Conservation (phyloP, 2,329 filamentous ascomycete species). For the Fusarium sp. region DNA sequence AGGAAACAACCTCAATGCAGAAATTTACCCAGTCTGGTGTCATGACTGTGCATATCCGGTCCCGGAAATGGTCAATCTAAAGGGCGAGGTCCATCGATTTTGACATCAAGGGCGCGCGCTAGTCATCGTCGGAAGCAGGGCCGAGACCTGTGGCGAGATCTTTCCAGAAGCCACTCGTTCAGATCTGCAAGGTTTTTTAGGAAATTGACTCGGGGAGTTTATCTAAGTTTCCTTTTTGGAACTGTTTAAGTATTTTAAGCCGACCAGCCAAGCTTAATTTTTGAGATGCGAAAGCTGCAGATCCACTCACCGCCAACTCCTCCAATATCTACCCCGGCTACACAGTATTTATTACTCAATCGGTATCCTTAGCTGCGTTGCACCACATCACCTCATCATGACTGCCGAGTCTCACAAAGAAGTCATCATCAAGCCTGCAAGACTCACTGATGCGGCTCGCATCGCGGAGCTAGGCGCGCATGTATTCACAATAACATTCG, state of each 20-base stretch:
- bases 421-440: slow-evolving; percentile 7
- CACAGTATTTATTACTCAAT: neutral
- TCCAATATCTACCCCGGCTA: neutral
- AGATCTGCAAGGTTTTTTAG: neutral
- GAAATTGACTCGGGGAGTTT: neutral
- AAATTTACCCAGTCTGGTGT: neutral
- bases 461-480: slow-evolving; percentile 48
- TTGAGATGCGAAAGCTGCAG: too few species aligned
- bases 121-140: neutral
- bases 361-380: neutral
- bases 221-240: neutral
- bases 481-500: slow-evolving; percentile 53
- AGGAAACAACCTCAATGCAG: neutral
- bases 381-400: neutral
- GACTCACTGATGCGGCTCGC: neutral
- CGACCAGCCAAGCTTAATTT: neutral
- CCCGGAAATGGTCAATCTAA: neutral
- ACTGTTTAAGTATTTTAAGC: neutral
- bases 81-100: neutral
- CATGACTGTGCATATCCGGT: neutral
- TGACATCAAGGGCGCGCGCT: slow-evolving; percentile 25
- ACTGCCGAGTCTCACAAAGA: neutral
- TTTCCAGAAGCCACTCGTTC: neutral
- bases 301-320: neutral
- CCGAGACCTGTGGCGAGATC: neutral